These are phyloP conservation scores for Phytophthora brassicae DNA, from an alignment of 352 stramenopile species.

Conservation along the genomic window DNA sequence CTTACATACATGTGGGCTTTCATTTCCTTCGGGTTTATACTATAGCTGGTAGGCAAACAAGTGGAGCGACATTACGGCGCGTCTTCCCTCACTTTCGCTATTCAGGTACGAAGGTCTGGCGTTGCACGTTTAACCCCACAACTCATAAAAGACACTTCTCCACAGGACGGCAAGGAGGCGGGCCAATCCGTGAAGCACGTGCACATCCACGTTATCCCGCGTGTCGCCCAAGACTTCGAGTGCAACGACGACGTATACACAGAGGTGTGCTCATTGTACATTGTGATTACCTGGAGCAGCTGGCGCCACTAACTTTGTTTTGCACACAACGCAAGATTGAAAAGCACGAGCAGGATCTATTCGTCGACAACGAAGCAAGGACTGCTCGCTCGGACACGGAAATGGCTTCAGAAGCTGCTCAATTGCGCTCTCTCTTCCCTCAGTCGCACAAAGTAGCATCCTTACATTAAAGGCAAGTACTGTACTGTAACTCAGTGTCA, in stretches of 20 bases:
- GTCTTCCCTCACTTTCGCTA: conserved; percentile 89
- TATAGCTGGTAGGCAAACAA: conserved; percentile 63
- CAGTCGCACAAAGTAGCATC: background rate
- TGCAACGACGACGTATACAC: conserved; percentile 94
- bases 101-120: conserved; percentile 55
- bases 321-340: conserved; percentile 50
- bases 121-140: background rate
- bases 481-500: conserved; percentile 1
- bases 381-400: conserved; percentile 65
- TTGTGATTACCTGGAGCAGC: background rate
- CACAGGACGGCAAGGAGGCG: conserved; percentile 80
- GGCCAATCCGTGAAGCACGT: conserved; percentile 93
- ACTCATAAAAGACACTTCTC: background rate
- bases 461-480: too few species aligned
- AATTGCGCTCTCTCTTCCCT: conserved; percentile 41
- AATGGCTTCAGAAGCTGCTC: conserved; percentile 81
- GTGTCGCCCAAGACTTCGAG: conserved; percentile 74
- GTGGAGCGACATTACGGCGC: conserved; percentile 74
- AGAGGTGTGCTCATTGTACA: conserved; percentile 41
- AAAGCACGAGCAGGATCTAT: conserved; percentile 46
- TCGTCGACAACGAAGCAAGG: conserved; percentile 79
- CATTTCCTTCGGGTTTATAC: background rate
- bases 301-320: background rate
- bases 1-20: background rate
- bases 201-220: conserved; percentile 93